phyloP scores from a whole-genome alignment of 805 yeast genomes.

The Zygotorulaspora sp. region DNA sequence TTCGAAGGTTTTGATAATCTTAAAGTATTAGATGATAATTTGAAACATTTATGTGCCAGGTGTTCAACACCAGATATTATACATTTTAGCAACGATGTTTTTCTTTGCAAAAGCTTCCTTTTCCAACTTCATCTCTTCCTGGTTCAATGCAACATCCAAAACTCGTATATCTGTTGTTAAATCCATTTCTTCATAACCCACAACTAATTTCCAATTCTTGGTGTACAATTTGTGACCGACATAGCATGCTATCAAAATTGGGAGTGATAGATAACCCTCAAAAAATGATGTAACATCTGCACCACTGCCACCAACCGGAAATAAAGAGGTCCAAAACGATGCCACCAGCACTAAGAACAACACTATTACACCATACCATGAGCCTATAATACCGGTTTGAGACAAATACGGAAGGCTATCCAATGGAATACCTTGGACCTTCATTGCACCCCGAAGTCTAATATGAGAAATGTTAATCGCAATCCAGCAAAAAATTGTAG shows the following conservation, averaged over 20 bases:
- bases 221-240: constrained; percentile 54
- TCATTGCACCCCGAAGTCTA: constrained; percentile 54
- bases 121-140: constrained; percentile 48
- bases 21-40: no score
- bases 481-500: constrained; percentile 52
- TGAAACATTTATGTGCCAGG: no score
- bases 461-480: constrained; percentile 48
- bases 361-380: constrained; percentile 52
- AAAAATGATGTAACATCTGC: constrained; percentile 58
- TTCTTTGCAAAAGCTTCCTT: constrained; percentile 35
- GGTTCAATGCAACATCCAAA: constrained; percentile 46
- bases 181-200: constrained; percentile 49
- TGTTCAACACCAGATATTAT: constrained; percentile 43
- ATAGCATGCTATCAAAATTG: constrained; percentile 58
- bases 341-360: constrained; percentile 56
- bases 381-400: constrained; percentile 59
- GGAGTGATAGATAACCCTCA: constrained; percentile 59
- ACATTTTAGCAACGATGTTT: constrained; percentile 42
- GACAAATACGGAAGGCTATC: constrained; percentile 62
- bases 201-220: constrained; percentile 34
- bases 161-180: constrained; percentile 55
- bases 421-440: constrained; percentile 49
- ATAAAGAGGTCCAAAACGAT: constrained; percentile 75
- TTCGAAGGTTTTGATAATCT: no score
- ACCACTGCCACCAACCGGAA: constrained; percentile 51